Evolutionary conservation across 2,329 filamentous ascomycete genomes (phyloP), one percentile per base, ranked within the genome.

Genomic region (Cryphonectria japonica): DNA sequence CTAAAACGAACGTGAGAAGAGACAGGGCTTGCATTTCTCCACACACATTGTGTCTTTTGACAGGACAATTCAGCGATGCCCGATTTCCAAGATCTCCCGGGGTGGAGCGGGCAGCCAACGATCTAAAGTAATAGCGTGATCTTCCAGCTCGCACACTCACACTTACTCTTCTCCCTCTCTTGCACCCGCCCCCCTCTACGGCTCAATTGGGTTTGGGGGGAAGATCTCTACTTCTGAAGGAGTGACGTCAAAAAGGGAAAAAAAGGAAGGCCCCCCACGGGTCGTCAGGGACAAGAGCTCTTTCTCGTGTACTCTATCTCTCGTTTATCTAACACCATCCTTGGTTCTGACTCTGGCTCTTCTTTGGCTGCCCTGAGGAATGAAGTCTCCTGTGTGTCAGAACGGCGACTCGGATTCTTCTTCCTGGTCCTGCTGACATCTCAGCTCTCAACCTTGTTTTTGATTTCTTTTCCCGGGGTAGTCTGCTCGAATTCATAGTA

Each of bases 121-220:
- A n/a, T 39, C 59, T 61, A 22, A n/a, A 22, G 19, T 19, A 3
- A 19, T 34, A 16, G 16, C 16, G 57, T 61, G 5, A n/a, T 61
- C 57, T 22, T 22, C 57, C 29, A 34, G 8, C 29, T 16, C 34
- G 6, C 26, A 13, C 54, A 2, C 29, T 16, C 34, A 16, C 26
- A 13, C 54, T n/a, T 5, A 14, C 13, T 7, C 14, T 16, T 16
- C 50, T 8, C 50, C 22, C 50, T 1, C 50, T 22, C 26, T 8
- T 9, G 9, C 37, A 8, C 37, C n/a, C 52, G n/a, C n/a, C 19
- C n/a, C 13, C 57, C 57, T 19, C 59, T 34, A 39, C 32, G 46
- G 59, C 59, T 61, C 16, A 39, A 61, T 61, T 61, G 4, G 57
- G 59, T 61, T 61, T 9, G 59, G 59, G 32, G 2, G 32, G 59